Percentiles rank a stretch among this genome's conserved stretches.
Evolutionary conservation across 768 basidiomycete species (phyloP).

Genomic region (Leccinum longicurvipes): DNA sequence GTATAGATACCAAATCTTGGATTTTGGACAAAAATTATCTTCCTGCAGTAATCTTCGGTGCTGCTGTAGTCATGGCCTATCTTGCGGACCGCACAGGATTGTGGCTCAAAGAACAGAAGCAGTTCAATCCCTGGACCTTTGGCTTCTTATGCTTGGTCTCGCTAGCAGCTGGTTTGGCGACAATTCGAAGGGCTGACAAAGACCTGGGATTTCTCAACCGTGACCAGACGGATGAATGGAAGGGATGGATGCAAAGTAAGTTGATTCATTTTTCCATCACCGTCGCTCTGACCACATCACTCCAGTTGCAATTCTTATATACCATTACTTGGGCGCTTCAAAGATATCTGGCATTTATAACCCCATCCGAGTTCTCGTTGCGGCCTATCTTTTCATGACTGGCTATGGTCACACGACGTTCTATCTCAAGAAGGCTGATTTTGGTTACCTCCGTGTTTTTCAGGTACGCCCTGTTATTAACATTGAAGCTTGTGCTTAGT

Average conservation of each 20-base stretch:
- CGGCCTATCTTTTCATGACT: conserved; percentile 89
- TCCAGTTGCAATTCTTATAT: conserved; percentile 83
- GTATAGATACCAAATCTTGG: conserved; percentile 19
- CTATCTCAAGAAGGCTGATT: conserved; percentile 89
- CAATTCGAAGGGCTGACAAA: conserved; percentile 68
- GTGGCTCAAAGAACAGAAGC: conserved; percentile 90
- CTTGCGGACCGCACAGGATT: conserved; percentile 81
- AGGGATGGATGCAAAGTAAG: conserved; percentile 97
- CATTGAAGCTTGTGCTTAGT: not conserved
- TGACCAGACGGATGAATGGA: conserved; percentile 96
- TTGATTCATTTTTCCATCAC: conserved; percentile 2
- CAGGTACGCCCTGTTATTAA: conserved; percentile 43
- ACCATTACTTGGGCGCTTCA: conserved; percentile 89
- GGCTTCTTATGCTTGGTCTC: conserved; percentile 50
- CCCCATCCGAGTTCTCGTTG: conserved; percentile 82
- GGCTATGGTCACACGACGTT: conserved; percentile 89
- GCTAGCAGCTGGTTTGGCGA: conserved; percentile 57
- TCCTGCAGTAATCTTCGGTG: conserved; percentile 60
- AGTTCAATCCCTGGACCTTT: conserved; percentile 70
- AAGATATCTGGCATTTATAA: conserved; percentile 93
- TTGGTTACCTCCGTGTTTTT: conserved; percentile 71
- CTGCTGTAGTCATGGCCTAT: conserved; percentile 65
- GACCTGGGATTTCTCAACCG: conserved; percentile 88
- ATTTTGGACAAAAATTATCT: conserved; percentile 13
- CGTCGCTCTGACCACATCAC: not conserved